phyloP scores from a whole-genome alignment of 2,329 filamentous ascomycete species.

The Emmonsiellopsis sp. region DNA sequence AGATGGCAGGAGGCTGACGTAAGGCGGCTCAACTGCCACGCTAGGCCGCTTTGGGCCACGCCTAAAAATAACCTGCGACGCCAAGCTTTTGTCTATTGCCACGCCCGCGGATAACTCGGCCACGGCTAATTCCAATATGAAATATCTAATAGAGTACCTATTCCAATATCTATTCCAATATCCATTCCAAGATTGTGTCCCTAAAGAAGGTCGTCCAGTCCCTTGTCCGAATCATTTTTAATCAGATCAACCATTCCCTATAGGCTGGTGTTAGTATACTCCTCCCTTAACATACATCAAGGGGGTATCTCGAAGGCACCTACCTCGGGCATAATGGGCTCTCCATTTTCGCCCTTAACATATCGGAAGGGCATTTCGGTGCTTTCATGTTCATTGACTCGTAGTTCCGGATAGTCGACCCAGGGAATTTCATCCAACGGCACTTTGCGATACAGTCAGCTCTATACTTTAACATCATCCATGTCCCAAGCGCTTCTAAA shows the following conservation, averaged over 20 bases:
- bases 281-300: neutral
- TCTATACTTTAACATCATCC: neutral
- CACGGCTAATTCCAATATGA: no score
- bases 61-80: neutral
- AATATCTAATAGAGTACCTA: no score
- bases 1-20: neutral
- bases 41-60: neutral
- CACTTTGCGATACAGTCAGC: slow-evolving; percentile 40
- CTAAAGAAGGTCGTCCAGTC: slow-evolving; percentile 76
- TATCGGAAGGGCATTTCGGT: slow-evolving; percentile 98
- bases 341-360: slow-evolving; percentile 63
- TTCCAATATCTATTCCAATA: no score
- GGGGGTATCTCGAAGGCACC: slow-evolving; percentile 4
- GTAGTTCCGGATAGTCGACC: slow-evolving; percentile 80
- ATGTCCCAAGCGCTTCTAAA: neutral
- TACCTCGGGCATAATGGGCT: slow-evolving; percentile 87
- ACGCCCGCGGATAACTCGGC: no score
- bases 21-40: neutral
- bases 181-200: neutral
- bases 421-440: slow-evolving; percentile 72
- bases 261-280: neutral
- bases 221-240: slow-evolving; percentile 86
- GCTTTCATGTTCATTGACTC: slow-evolving; percentile 83
- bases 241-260: slow-evolving; percentile 94
- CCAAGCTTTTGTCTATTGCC: no score